Conservation (phyloP, 345 rosid species). For the Euphorbia tirucalli region DNA sequence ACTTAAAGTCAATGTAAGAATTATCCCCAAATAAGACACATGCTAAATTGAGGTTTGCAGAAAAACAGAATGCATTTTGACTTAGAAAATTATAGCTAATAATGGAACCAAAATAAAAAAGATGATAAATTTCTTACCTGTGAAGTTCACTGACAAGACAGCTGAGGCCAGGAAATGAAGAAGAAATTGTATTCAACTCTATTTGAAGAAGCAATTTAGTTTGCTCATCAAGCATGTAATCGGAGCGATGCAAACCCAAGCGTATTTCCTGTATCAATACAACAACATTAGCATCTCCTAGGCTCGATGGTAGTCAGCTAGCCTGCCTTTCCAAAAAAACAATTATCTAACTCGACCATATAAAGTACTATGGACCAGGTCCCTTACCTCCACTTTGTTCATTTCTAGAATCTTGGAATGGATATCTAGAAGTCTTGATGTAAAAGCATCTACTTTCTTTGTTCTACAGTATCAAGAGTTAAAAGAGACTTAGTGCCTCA, state of each 20-base stretch:
- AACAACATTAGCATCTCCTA: conserved; percentile 19
- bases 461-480: conserved; percentile 52
- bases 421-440: conserved; percentile 87
- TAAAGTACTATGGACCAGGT: neutral
- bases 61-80: conserved; percentile 8
- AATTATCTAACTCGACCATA: neutral
- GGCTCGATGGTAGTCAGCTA: conserved; percentile 1
- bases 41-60: neutral
- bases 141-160: conserved; percentile 77
- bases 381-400: conserved; percentile 77
- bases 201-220: conserved; percentile 89
- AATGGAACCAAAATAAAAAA: neutral
- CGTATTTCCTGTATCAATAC: conserved; percentile 66
- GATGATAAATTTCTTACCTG: conserved; percentile 41
- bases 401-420: conserved; percentile 84
- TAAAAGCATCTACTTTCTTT: conserved; percentile 79
- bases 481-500: neutral
- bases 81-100: neutral
- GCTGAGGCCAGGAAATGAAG: conserved; percentile 83
- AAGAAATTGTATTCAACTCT: conserved; percentile 86
- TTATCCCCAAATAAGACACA: neutral
- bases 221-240: conserved; percentile 95
- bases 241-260: conserved; percentile 94
- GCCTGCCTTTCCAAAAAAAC: conserved; percentile 1
- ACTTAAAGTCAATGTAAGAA: neutral